Evolutionary conservation across 2,329 filamentous ascomycete genomes (phyloP).

Genomic region (Fusarium brachygibbosum): DNA sequence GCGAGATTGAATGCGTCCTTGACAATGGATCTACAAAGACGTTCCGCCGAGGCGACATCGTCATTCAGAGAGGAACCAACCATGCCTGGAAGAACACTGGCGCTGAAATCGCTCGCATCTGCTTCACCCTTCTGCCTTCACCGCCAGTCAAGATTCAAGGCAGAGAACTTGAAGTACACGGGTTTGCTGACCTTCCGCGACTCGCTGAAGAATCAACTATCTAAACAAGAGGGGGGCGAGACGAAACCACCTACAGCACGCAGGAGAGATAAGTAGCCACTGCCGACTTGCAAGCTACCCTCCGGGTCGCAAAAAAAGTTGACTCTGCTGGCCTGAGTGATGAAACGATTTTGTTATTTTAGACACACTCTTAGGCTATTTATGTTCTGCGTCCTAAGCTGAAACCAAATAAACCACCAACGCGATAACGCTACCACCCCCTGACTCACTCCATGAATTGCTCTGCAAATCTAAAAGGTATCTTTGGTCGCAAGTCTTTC

Average conservation of each 20-base stretch:
- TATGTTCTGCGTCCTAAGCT: not conserved
- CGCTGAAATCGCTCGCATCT: constrained; percentile 39
- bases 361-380: not conserved
- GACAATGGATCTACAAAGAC: constrained; percentile 38
- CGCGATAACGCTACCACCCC: constrained; percentile 19
- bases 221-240: not conserved
- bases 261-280: not conserved
- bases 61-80: constrained; percentile 46
- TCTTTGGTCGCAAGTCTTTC: constrained; percentile 42
- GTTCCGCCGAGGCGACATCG: constrained; percentile 39
- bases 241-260: not conserved
- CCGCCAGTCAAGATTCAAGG: constrained; percentile 36
- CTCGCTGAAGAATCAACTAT: constrained; percentile 37
- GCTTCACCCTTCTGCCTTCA: constrained; percentile 42
- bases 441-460: constrained; percentile 26
- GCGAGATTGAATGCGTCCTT: constrained; percentile 42
- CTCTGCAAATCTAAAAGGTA: constrained; percentile 48
- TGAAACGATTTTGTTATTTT: not conserved
- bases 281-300: not conserved
- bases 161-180: constrained; percentile 43
- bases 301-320: too few relatives aligned
- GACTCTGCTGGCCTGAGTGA: not conserved
- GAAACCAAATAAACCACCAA: not conserved
- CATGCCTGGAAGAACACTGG: constrained; percentile 45
- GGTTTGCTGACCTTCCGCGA: constrained; percentile 39